Evolutionary conservation across 163 green algal genomes (phyloP).

Genomic region (Chlorella variabilis): DNA sequence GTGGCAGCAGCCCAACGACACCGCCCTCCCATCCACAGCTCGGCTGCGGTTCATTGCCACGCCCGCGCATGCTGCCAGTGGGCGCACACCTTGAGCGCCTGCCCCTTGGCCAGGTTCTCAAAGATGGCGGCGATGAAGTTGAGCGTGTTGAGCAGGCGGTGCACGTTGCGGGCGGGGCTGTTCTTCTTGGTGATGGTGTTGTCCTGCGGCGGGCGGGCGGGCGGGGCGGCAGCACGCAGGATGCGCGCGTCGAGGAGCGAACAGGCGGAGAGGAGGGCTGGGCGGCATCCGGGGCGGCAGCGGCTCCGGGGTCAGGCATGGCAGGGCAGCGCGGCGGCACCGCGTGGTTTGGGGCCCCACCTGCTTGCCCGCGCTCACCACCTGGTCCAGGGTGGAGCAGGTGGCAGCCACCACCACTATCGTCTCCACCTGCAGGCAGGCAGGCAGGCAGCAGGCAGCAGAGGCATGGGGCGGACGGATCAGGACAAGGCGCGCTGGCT

Average conservation of each 20-base stretch:
- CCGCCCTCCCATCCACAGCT: no score
- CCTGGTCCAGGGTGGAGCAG: slow-evolving; percentile 46
- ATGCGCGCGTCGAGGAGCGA: neutral
- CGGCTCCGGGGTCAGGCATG: no score
- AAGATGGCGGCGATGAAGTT: slow-evolving; percentile 71
- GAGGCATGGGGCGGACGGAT: no score
- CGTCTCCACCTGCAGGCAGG: slow-evolving; percentile 55
- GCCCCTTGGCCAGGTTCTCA: slow-evolving; percentile 59
- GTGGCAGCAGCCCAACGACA: no score
- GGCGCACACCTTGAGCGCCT: slow-evolving; percentile 41
- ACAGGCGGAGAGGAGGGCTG: neutral
- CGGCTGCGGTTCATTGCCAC: no score
- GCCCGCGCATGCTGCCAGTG: no score
- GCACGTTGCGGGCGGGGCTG: slow-evolving; percentile 72
- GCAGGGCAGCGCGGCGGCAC: no score
- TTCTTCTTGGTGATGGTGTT: slow-evolving; percentile 67
- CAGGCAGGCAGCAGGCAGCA: neutral
- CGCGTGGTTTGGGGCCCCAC: slow-evolving; percentile 14
- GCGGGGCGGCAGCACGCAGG: neutral
- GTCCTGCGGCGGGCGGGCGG: slow-evolving; percentile 33
- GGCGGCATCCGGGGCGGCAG: no score
- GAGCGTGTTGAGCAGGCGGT: slow-evolving; percentile 68
- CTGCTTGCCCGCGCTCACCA: slow-evolving; percentile 59
- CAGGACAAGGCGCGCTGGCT: no score
- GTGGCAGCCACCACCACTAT: slow-evolving; percentile 32